Conservation (phyloP, 1,284 basidiomycete species). For the Fomitopsis schrenkii region DNA sequence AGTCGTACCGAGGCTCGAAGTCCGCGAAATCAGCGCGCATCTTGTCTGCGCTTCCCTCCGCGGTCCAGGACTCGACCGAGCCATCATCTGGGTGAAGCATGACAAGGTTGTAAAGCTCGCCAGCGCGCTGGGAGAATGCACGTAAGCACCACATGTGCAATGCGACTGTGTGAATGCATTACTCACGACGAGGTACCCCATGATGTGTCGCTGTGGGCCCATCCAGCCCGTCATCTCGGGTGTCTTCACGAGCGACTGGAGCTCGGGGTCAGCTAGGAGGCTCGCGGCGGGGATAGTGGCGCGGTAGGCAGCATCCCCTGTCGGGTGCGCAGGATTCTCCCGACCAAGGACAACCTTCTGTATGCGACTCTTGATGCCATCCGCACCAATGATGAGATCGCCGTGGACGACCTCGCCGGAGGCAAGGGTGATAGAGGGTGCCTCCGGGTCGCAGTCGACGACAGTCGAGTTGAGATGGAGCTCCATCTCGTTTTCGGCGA, state of each 20-base stretch:
- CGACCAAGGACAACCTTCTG: slow-evolving; percentile 40
- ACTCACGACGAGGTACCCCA: slow-evolving; percentile 40
- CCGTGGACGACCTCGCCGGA: slow-evolving; percentile 34
- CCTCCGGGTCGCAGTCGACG: slow-evolving; percentile 35
- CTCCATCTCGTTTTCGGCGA: slow-evolving; percentile 39
- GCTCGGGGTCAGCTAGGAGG: slow-evolving; percentile 48
- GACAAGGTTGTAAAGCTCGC: slow-evolving; percentile 40
- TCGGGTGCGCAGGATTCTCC: slow-evolving; percentile 32
- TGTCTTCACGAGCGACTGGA: slow-evolving; percentile 35
- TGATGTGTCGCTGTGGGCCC: slow-evolving; percentile 38
- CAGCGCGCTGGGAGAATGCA: slow-evolving; percentile 26
- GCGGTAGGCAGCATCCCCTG: slow-evolving; percentile 52
- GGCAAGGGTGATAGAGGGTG: slow-evolving; percentile 32
- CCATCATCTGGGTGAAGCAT: slow-evolving; percentile 41
- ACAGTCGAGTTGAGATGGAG: slow-evolving; percentile 46
- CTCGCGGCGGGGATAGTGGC: slow-evolving; percentile 41
- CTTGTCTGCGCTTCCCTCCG: slow-evolving; percentile 39
- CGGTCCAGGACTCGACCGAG: slow-evolving; percentile 43
- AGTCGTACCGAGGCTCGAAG: slow-evolving; percentile 38
- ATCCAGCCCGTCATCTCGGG: slow-evolving; percentile 44
- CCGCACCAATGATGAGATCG: slow-evolving; percentile 41
- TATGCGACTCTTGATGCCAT: slow-evolving; percentile 48
- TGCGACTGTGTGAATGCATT: not conserved
- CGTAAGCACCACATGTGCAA: not conserved
- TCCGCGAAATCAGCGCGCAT: slow-evolving; percentile 42